These are phyloP conservation scores for Colletotrichum orbiculare DNA, from an alignment of 2,329 filamentous ascomycete genomes.

Conservation along the genomic window DNA sequence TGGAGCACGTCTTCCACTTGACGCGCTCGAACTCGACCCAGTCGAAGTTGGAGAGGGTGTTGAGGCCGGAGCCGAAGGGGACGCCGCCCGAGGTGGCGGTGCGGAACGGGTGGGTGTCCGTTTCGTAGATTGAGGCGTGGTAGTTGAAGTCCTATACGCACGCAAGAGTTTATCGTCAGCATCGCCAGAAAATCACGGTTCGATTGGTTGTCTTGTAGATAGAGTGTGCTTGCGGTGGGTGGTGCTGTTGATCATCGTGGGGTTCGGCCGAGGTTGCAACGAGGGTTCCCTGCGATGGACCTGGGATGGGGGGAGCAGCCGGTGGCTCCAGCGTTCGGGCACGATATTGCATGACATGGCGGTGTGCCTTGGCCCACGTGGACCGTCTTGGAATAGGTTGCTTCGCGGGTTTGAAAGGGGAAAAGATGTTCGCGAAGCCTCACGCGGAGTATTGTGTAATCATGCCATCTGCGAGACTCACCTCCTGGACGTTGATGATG, in stretches of 20 bases:
- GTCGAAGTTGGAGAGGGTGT: slow-evolving; percentile 69
- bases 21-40: slow-evolving; percentile 67
- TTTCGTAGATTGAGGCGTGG: slow-evolving; percentile 71
- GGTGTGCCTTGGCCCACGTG: too few relatives aligned
- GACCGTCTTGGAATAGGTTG: too few relatives aligned
- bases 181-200: background rate
- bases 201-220: slow-evolving; percentile 16
- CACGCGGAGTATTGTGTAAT: too few relatives aligned
- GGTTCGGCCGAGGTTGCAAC: background rate
- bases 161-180: background rate
- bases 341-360: too few relatives aligned
- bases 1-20: slow-evolving; percentile 69
- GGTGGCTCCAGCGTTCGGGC: slow-evolving; percentile 14
- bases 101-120: slow-evolving; percentile 68
- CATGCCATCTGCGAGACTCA: slow-evolving; percentile 35
- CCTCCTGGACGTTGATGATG: slow-evolving; percentile 74
- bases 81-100: slow-evolving; percentile 75
- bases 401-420: too few relatives aligned
- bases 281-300: slow-evolving; percentile 2
- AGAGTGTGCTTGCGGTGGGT: background rate
- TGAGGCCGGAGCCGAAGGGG: slow-evolving; percentile 71
- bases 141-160: slow-evolving; percentile 57
- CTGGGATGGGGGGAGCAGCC: slow-evolving; percentile 8
- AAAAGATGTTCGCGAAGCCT: background rate
- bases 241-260: background rate